Evolutionary conservation across 768 basidiomycete species (phyloP).

Genomic region (Leccinum subgranulosum): DNA sequence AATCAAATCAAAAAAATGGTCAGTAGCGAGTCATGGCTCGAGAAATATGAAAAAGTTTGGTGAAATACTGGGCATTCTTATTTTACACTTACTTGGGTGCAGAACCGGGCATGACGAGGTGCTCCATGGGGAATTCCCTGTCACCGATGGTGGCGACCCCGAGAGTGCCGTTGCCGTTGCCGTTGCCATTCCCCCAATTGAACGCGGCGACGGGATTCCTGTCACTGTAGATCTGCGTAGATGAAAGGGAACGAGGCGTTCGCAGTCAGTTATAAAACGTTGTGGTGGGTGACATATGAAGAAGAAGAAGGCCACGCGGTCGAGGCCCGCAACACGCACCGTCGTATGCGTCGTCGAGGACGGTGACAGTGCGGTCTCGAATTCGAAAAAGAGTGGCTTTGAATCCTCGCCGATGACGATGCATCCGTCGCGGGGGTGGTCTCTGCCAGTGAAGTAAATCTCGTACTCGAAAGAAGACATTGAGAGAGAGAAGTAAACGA

Average conservation of each 20-base stretch:
- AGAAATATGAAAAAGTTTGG: neutral
- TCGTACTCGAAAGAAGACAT: conserved; percentile 44
- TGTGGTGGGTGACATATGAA: neutral
- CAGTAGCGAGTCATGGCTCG: conserved; percentile 9
- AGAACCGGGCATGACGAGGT: conserved; percentile 55
- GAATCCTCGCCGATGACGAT: conserved; percentile 65
- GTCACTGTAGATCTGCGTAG: conserved; percentile 37
- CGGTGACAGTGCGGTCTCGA: conserved; percentile 49
- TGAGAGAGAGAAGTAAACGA: neutral
- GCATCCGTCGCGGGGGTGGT: conserved; percentile 63
- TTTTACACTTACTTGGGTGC: conserved; percentile 39
- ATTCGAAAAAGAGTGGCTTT: conserved; percentile 59
- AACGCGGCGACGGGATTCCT: conserved; percentile 51
- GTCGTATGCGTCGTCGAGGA: conserved; percentile 25
- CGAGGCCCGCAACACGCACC: conserved; percentile 11
- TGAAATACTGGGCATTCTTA: neutral
- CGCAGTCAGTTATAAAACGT: neutral
- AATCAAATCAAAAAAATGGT: neutral
- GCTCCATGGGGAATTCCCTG: conserved; percentile 57
- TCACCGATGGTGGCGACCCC: conserved; percentile 50
- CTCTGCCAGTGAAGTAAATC: conserved; percentile 67
- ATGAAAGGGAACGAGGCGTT: neutral
- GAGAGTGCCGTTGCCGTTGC: conserved; percentile 26
- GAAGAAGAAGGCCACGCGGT: neutral
- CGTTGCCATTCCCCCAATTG: conserved; percentile 39